phyloP scores from a whole-genome alignment of 495 filamentous ascomycete genomes.

The Paragyromitra xinjiangensis region DNA sequence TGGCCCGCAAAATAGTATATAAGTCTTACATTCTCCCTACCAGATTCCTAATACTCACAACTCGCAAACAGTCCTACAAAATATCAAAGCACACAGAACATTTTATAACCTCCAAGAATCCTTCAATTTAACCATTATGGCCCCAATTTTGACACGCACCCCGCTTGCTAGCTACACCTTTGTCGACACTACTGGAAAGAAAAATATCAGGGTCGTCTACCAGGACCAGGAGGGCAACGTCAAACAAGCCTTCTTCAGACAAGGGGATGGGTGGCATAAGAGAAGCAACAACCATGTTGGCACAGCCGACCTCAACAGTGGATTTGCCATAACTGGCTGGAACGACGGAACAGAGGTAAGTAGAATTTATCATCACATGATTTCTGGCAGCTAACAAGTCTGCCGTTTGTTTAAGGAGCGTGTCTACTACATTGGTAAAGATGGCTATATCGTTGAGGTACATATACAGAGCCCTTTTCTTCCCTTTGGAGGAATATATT shows the following conservation, averaged over 20 bases:
- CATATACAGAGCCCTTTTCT: background rate
- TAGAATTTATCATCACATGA: background rate
- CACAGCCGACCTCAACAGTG: slow-evolving; percentile 33
- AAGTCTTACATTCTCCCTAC: background rate
- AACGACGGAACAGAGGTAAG: slow-evolving; percentile 30
- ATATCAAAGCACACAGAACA: background rate
- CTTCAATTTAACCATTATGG: background rate
- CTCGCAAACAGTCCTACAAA: background rate
- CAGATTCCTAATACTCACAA: background rate
- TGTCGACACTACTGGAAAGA: background rate
- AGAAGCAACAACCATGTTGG: slow-evolving; percentile 18
- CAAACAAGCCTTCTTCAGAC: slow-evolving; percentile 24
- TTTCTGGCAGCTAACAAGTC: background rate
- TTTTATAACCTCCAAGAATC: background rate
- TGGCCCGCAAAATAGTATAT: background rate
- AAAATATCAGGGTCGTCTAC: slow-evolving; percentile 40
- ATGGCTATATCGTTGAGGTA: slow-evolving; percentile 40
- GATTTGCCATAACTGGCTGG: slow-evolving; percentile 35
- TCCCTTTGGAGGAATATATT: background rate
- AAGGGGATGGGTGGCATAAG: slow-evolving; percentile 27
- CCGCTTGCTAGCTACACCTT: slow-evolving; percentile 29
- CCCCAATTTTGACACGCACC: slow-evolving; percentile 15
- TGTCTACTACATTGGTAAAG: slow-evolving; percentile 25
- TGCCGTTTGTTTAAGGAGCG: slow-evolving; percentile 26
- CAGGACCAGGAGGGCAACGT: slow-evolving; percentile 22